Conservation (phyloP, 1,284 basidiomycete species). For the Boletus smithii region DNA sequence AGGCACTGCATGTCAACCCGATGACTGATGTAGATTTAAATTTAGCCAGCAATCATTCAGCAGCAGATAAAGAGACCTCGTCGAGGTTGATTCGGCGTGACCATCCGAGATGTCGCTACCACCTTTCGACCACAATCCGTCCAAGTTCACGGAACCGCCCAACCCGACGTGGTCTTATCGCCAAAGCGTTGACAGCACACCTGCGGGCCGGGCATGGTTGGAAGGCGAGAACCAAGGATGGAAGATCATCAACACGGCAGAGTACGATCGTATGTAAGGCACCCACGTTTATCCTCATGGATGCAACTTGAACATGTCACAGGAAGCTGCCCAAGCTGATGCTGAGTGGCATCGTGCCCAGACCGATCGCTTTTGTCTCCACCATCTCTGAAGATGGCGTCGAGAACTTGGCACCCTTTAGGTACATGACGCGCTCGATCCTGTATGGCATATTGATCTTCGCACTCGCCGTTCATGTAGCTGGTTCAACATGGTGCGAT, state of each 20-base stretch:
- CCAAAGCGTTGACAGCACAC: constrained; percentile 46
- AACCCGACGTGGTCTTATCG: constrained; percentile 60
- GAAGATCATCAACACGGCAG: constrained; percentile 51
- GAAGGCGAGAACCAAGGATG: constrained; percentile 53
- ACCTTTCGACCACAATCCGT: constrained; percentile 16
- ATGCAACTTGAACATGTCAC: too few relatives aligned
- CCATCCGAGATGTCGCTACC: constrained; percentile 23
- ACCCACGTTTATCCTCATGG: background rate
- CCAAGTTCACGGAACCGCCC: constrained; percentile 45
- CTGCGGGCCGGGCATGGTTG: constrained; percentile 47
- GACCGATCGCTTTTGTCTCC: constrained; percentile 70
- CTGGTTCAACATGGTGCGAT: constrained; percentile 44
- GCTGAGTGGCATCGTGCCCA: constrained; percentile 59
- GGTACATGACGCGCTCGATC: constrained; percentile 28
- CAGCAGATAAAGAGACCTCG: background rate
- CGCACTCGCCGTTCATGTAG: constrained; percentile 20
- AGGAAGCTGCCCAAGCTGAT: constrained; percentile 48
- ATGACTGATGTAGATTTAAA: too few relatives aligned
- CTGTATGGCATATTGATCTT: background rate
- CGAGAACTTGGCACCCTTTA: constrained; percentile 61
- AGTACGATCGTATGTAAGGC: constrained; percentile 44
- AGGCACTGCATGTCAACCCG: too few relatives aligned
- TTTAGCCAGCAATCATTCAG: too few relatives aligned
- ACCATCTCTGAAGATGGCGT: constrained; percentile 49
- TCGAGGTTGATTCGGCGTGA: background rate